Evolutionary conservation across 805 yeast species (phyloP).

Genomic region (Hanseniaspora nectarophila): DNA sequence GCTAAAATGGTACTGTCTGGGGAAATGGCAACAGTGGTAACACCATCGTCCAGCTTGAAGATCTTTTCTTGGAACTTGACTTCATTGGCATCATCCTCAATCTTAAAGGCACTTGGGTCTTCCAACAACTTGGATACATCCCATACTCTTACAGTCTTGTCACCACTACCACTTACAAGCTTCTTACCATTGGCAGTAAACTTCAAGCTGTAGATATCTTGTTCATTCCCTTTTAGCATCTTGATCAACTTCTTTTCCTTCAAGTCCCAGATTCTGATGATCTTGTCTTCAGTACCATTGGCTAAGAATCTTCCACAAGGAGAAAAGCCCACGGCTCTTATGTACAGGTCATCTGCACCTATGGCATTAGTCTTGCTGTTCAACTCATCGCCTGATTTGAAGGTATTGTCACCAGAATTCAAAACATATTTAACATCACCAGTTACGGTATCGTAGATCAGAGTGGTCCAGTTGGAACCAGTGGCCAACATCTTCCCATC

Average conservation of each 20-base stretch:
- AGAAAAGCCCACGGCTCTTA: constrained; percentile 89
- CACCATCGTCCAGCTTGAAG: constrained; percentile 90
- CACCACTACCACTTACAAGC: constrained; percentile 92
- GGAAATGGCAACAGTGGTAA: constrained; percentile 92
- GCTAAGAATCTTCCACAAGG: constrained; percentile 91
- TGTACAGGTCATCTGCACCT: constrained; percentile 54
- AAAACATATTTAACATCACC: constrained; percentile 74
- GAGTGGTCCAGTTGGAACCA: constrained; percentile 92
- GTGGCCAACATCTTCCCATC: constrained; percentile 92
- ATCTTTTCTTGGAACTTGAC: constrained; percentile 31
- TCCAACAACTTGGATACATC: constrained; percentile 38
- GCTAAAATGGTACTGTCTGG: constrained; percentile 92
- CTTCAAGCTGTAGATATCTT: constrained; percentile 90
- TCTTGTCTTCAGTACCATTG: constrained; percentile 83
- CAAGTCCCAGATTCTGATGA: constrained; percentile 93
- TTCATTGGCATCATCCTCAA: not conserved
- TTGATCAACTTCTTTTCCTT: constrained; percentile 72
- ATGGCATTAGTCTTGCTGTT: constrained; percentile 16
- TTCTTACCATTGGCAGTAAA: constrained; percentile 90
- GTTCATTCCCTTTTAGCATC: constrained; percentile 87
- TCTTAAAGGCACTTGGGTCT: not conserved
- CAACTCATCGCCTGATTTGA: constrained; percentile 27
- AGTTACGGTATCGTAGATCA: constrained; percentile 81
- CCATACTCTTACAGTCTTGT: constrained; percentile 93
- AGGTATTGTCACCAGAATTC: constrained; percentile 32